Percentiles rank a stretch among this genome's conserved stretches.
phyloP scores from a whole-genome alignment of 352 stramenopile genomes.

The Phytophthora sansomeana region DNA sequence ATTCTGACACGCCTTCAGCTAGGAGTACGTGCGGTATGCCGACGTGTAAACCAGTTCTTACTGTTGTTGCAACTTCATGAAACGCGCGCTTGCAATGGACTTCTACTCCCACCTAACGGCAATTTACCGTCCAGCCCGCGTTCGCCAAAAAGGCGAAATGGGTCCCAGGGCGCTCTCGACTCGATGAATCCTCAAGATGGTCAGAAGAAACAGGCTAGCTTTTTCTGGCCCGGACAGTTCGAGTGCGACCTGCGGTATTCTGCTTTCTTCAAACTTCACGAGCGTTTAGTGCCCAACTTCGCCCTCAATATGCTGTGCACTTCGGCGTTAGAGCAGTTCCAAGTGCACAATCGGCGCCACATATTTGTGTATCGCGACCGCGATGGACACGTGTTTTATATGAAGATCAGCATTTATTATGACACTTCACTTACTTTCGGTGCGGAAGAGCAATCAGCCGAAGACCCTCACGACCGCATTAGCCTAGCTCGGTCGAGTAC shows the following conservation, averaged over 20 bases:
- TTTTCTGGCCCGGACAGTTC: conserved; percentile 91
- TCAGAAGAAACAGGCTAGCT: conserved; percentile 39
- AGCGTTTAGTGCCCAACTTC: conserved; percentile 79
- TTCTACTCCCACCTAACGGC: conserved; percentile 63
- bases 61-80: conserved; percentile 88
- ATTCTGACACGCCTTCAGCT: conserved; percentile 82
- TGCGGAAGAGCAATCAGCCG: conserved; percentile 10
- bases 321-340: conserved; percentile 88
- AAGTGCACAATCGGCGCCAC: conserved; percentile 89
- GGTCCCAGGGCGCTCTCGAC: conserved; percentile 36
- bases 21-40: conserved; percentile 69
- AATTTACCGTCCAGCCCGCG: conserved; percentile 48
- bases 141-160: conserved; percentile 48
- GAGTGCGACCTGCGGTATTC: conserved; percentile 85
- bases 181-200: conserved; percentile 20
- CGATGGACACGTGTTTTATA: conserved; percentile 89
- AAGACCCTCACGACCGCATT: conserved; percentile 41
- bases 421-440: conserved; percentile 20
- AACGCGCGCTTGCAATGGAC: conserved; percentile 75
- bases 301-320: conserved; percentile 86
- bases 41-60: conserved; percentile 87
- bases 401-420: conserved; percentile 82
- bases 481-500: conserved; percentile 29
- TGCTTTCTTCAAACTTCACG: conserved; percentile 81
- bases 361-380: conserved; percentile 90